Evolutionary conservation across 129 eudicot species (phyloP).

Genomic region (Lactuca sativa): DNA sequence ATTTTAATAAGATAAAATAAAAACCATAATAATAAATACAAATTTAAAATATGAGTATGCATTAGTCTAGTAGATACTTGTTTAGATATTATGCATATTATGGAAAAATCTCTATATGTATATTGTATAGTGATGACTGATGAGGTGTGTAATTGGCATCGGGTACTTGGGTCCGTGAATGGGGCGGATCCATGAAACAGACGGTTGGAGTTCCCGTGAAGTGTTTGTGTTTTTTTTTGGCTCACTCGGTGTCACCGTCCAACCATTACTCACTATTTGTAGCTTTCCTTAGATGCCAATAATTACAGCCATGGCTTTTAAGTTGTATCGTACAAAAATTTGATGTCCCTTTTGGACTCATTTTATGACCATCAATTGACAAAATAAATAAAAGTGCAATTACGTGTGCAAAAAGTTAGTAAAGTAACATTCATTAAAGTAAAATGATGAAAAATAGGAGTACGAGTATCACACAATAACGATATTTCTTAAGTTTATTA

Average conservation of each 20-base stretch:
- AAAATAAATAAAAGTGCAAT: background rate
- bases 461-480: background rate
- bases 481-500: background rate
- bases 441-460: background rate
- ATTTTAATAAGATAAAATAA: too few relatives aligned
- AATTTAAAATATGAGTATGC: too few relatives aligned
- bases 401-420: background rate
- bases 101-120: background rate
- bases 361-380: background rate
- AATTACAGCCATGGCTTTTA: background rate
- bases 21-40: too few relatives aligned
- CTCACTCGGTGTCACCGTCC: slow-evolving; percentile 34
- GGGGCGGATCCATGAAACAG: slow-evolving; percentile 21
- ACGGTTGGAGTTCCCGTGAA: slow-evolving; percentile 30
- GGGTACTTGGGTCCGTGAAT: slow-evolving; percentile 36
- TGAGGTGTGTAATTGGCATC: slow-evolving; percentile 12
- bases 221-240: slow-evolving; percentile 18
- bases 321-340: background rate
- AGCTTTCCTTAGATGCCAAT: background rate
- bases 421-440: background rate
- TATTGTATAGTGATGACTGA: slow-evolving; percentile 15
- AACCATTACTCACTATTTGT: slow-evolving; percentile 26
- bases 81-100: background rate
- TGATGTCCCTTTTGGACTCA: slow-evolving; percentile 7
- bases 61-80: too few relatives aligned